phyloP scores from a whole-genome alignment of 768 basidiomycete species.

The Postia placenta region DNA sequence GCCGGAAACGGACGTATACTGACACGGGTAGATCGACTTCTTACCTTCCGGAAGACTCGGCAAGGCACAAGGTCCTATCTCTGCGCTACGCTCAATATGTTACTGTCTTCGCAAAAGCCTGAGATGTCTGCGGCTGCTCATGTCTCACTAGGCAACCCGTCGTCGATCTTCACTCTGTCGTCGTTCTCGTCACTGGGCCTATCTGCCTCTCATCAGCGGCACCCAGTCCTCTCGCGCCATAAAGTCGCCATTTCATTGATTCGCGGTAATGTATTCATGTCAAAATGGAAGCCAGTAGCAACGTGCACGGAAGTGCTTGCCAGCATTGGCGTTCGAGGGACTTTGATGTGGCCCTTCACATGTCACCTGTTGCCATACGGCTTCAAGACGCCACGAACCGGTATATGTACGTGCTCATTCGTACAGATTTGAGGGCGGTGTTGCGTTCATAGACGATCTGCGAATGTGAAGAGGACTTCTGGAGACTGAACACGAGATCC shows the following conservation, averaged over 20 bases:
- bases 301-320: neutral
- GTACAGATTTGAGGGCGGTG: neutral
- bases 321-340: neutral
- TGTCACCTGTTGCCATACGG: neutral
- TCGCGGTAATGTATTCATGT: neutral
- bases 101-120: neutral
- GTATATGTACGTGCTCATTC: neutral
- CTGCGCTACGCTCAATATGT: neutral
- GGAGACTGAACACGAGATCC: neutral
- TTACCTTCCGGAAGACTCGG: neutral
- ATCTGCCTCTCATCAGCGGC: neutral
- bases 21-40: neutral
- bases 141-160: neutral
- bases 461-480: neutral
- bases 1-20: neutral
- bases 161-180: neutral
- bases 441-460: neutral
- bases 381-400: neutral
- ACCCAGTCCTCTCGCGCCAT: neutral
- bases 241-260: neutral
- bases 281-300: neutral
- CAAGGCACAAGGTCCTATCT: neutral
- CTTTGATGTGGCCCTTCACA: neutral
- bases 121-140: neutral
- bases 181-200: neutral